These are phyloP conservation scores for Corylus avellana DNA, from an alignment of 306 rosid species.

Conservation along the genomic window DNA sequence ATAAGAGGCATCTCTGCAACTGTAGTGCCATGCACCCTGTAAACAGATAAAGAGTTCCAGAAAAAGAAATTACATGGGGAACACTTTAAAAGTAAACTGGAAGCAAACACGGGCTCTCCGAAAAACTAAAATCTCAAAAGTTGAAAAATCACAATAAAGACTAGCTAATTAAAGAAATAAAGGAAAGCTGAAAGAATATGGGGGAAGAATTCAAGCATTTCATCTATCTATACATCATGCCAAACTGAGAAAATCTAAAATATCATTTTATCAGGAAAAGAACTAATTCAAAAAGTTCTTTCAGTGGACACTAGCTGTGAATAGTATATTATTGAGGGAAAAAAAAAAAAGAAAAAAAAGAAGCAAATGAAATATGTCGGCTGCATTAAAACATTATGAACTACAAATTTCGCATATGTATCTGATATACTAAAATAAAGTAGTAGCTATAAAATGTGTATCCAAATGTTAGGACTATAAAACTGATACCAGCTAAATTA, in stretches of 20 bases:
- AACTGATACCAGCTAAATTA: background rate
- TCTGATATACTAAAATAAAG: background rate
- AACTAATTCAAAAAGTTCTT: background rate
- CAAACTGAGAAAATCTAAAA: background rate
- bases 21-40: slow-evolving; percentile 86
- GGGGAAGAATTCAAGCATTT: background rate
- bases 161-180: background rate
- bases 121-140: slow-evolving; percentile 2
- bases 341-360: no score
- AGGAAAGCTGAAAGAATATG: background rate
- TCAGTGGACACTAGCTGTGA: background rate
- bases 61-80: slow-evolving; percentile 15
- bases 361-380: background rate
- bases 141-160: background rate
- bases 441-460: background rate
- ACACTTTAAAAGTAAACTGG: slow-evolving; percentile 15
- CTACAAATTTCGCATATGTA: background rate
- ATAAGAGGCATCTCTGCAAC: slow-evolving; percentile 97
- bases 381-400: background rate
- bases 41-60: slow-evolving; percentile 23
- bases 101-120: slow-evolving; percentile 19
- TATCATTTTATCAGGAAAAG: background rate
- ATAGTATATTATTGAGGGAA: no score
- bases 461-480: background rate
- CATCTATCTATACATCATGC: background rate